Evolutionary conservation across 2,329 filamentous ascomycete species (phyloP), one percentile per base, ranked within the genome.

Genomic region (Verticillium nubilum): DNA sequence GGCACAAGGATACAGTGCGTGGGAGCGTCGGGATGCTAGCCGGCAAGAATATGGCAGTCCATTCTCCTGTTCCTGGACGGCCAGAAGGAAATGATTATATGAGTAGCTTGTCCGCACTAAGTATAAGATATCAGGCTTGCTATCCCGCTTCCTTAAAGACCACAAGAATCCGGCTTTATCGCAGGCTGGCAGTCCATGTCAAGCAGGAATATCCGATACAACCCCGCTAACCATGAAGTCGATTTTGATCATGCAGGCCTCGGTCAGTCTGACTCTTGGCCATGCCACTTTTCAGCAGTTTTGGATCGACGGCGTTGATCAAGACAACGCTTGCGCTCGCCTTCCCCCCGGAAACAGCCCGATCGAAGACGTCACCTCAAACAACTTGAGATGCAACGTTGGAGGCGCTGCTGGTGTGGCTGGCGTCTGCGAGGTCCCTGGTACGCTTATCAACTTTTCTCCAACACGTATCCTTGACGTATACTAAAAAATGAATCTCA

Each of bases 211-310:
- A 33, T 31, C 27, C 6, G n/a, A 19, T 17, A 12, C 27, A 55
- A 3, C 9, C 12, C 19, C 6, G 42, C 58, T 47, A 58, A 62
- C 56, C 57, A 63, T 63, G 62, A 62, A 61, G 58, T 52, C 62
- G 33, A 58, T 57, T 37, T 35, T 62, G 29, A 47, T 58, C n/a
- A 58, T 63, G 25, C 56, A 58, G 47, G 56, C 58, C 55, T 62
- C 60, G 56, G 62, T 54, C 57, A 62, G 60, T 59, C 58, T 63
- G 62, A 60, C 62, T 42, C 57, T 57, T 58, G 75, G 73, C 56
- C 81, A 84, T 63, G 78, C 81, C 50, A 79, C 75, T 31, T 83
- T 81, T 71, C 80, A 83, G 65, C 68, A 79, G 25, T 68, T 80
- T 55, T 80, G 76, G 77, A 73, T 79, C 50, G 71, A 75, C 60